Base-by-base conservation (phyloP, 2,329 filamentous ascomycete species). In the Lecanicillium sp. region DNA sequence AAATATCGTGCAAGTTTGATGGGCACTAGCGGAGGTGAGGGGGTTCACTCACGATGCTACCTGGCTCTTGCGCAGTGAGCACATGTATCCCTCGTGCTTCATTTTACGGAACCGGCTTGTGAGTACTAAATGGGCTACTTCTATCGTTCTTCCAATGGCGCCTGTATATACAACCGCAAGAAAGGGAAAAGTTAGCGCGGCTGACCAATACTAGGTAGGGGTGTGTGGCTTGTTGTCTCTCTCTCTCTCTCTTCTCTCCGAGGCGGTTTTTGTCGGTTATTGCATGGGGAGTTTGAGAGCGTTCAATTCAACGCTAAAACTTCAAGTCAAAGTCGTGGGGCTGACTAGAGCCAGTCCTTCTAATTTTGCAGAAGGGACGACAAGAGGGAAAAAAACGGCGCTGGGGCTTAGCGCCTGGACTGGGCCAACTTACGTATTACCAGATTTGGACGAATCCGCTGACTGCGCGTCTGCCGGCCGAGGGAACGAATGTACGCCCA, bases 81-180 rank as follows among this genome's bases (percentile, higher is more conserved):
- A 85, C 12, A 64, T 56, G 46, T 80, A 83, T 14, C 58, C 65
- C 1, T 68, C 65, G 45, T 68, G 65, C 33, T 64, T 60, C 41
- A 55, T 51, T 37, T 52, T 63, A 29, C 72, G 62, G 2, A 62
- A 60, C 45, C 61, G 65, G 48, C 77, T 73, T 18, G 76, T 78
- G 45, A 90, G 67, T 22, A 87, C 67, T 8, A 73, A 59, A 45
- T 71, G 77, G 1, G 80, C 79, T 4, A 85, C 71, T 13, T 78
- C 71, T 14, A 82, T 68, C 13, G 89, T 61, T 41, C 79, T 80
- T 28, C 68, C 60, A 32, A 92, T 74, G 1, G 83, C 82, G 41
- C 66, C 80, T 81, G 9, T 30, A 9, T 8, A 28, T 8, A 28
- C 25, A 28, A 13, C n/a, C n/a, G 25, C 8, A 28, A 28, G 25